These are phyloP conservation scores for Naganishia onofrii DNA, from an alignment of 768 basidiomycete species.

Conservation along the genomic window DNA sequence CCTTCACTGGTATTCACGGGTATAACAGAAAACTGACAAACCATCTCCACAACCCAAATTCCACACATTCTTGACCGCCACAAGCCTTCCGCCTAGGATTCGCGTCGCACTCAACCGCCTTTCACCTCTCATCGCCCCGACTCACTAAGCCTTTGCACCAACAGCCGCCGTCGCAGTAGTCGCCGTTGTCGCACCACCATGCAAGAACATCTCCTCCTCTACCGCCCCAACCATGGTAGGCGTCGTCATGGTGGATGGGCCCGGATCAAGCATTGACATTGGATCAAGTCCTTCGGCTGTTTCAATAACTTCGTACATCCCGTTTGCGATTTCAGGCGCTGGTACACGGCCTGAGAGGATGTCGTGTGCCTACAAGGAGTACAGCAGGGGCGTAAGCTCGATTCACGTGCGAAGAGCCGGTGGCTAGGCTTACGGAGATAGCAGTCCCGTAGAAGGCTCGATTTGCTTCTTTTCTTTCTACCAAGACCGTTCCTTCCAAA, in stretches of 20 bases:
- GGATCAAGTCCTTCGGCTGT: conserved; percentile 69
- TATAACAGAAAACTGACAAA: neutral
- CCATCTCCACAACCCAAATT: neutral
- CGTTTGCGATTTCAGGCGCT: conserved; percentile 91
- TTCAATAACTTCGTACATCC: conserved; percentile 93
- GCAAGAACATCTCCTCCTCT: conserved; percentile 3
- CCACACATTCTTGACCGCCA: neutral
- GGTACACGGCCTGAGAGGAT: conserved; percentile 92
- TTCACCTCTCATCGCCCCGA: neutral
- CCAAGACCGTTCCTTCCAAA: conserved; percentile 87
- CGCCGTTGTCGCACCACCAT: neutral
- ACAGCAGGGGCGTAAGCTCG: neutral
- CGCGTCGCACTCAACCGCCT: neutral
- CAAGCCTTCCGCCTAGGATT: neutral
- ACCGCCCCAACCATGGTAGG: conserved; percentile 2
- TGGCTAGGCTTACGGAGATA: conserved; percentile 57
- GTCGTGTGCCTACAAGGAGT: conserved; percentile 60
- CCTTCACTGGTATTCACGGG: neutral
- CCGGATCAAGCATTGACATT: conserved; percentile 4
- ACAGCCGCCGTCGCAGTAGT: neutral
- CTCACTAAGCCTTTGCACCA: neutral
- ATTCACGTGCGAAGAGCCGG: neutral
- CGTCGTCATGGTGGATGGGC: neutral
- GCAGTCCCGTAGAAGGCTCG: conserved; percentile 86
- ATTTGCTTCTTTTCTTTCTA: conserved; percentile 95